Base-by-base conservation (phyloP, 495 filamentous ascomycete species). In the Baudoinia panamericana region DNA sequence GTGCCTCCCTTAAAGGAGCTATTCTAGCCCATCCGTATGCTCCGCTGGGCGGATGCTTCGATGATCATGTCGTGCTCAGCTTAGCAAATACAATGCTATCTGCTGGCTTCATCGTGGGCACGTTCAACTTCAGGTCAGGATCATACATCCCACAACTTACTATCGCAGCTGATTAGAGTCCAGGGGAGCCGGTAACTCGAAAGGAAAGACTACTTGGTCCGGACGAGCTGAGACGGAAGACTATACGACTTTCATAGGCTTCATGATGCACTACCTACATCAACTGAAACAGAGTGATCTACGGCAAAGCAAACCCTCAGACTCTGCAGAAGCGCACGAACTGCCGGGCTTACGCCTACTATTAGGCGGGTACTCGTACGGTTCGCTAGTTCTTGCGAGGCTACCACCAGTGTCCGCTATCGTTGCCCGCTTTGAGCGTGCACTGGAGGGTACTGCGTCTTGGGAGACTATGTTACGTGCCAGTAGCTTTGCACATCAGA, bases 11-110 rank as follows among this genome's bases (percentile, higher is more conserved):
- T 35, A 70, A 69, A 43, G 80, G 75, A 9, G 87, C 84, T 3
- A 70, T 95, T 16, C 56, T 97, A 18, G 88, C 87, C 0, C 90
- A 96, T 58, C 87, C 90, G 0, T 97, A 95, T 46, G 84, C 85
- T 15, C 73, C 81, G 0, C 63, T 96, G 5, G 90, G 90, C 9
- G 90, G 90, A 4, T 78, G 66, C 62, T 88, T 76, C 56, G 81
- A 95, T 55, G 85, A 96, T 48, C 69, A 70, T 0, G 68, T 92
- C 16, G 82, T 97, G 11, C 61, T 70, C 22, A 62, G 72, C 17
- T 56, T 82, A 10, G 72, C 70, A 1, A 56, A 57, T 2, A 76
- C 78, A 39, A 64, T 94, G 18, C 56, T 93, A 5, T 58, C 66
- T 4, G 53, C 64, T 18, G 84, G 82, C 13, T 88, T 71, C 52